Percentiles rank a stretch among this genome's conserved stretches.
Conservation (phyloP, 108 stramenopile genomes). For the Poteriospumella lacustris region DNA sequence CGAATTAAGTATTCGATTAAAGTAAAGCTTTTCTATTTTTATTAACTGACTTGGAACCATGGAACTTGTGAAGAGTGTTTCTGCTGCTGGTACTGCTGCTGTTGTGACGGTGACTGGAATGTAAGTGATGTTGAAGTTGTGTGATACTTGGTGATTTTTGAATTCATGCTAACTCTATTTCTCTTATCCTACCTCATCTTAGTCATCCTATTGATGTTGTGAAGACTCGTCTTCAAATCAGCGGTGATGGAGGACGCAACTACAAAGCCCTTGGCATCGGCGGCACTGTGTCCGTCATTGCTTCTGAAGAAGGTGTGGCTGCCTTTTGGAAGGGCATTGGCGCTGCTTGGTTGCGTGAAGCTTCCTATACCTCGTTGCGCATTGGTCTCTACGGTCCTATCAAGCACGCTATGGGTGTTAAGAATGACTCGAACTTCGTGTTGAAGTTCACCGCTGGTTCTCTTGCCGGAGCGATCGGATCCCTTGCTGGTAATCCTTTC, state of each 20-base stretch:
- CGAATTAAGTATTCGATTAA: no score
- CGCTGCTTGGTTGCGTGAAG: conserved; percentile 78
- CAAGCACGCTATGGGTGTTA: conserved; percentile 56
- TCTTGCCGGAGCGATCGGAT: conserved; percentile 76
- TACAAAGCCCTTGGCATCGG: conserved; percentile 26
- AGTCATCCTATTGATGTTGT: conserved; percentile 87
- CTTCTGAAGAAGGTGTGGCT: conserved; percentile 63
- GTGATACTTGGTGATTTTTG: background rate
- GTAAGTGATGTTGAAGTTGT: conserved; percentile 7
- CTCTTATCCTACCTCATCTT: conserved; percentile 69
- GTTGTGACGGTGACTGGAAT: conserved; percentile 29
- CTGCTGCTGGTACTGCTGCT: conserved; percentile 21
- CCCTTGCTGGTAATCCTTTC: conserved; percentile 80
- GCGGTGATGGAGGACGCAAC: conserved; percentile 42
- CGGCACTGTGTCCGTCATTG: conserved; percentile 49
- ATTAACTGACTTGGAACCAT: no score
- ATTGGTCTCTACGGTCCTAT: conserved; percentile 82
- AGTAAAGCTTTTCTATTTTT: no score
- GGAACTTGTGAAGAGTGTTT: conserved; percentile 19
- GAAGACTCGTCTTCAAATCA: conserved; percentile 85
- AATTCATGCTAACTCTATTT: background rate
- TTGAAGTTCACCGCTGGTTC: conserved; percentile 75
- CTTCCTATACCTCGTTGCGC: conserved; percentile 83
- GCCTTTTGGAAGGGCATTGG: conserved; percentile 82
- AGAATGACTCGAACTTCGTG: conserved; percentile 67